Percentiles rank a stretch among this genome's conserved stretches.
Evolutionary conservation across 352 stramenopile species (phyloP).

Genomic region (Pythium aristosporum): DNA sequence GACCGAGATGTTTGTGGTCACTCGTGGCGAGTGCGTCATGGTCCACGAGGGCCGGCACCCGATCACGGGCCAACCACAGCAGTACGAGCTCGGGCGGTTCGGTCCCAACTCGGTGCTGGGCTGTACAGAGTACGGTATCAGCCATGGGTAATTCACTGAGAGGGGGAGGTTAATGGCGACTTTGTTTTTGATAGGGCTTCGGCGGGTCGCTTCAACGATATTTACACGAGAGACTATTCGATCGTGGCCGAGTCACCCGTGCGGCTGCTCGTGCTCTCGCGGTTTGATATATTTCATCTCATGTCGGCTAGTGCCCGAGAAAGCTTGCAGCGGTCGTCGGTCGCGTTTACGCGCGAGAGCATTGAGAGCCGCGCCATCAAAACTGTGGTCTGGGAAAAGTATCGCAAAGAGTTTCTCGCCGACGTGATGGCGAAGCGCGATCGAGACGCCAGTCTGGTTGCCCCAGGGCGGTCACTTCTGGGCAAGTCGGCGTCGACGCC

Average conservation of each 20-base stretch:
- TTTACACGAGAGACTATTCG: slow-evolving; percentile 74
- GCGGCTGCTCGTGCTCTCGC: slow-evolving; percentile 77
- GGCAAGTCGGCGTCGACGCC: slow-evolving; percentile 35
- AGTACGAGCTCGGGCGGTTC: slow-evolving; percentile 70
- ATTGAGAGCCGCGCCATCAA: slow-evolving; percentile 74
- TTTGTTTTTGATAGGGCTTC: slow-evolving; percentile 43
- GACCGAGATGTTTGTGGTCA: slow-evolving; percentile 73
- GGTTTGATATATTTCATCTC: slow-evolving; percentile 84
- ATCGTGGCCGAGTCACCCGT: slow-evolving; percentile 73
- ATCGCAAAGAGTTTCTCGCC: slow-evolving; percentile 60
- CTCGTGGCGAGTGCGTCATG: slow-evolving; percentile 70
- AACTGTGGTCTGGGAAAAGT: slow-evolving; percentile 75
- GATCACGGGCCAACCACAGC: slow-evolving; percentile 53
- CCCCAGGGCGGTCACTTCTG: slow-evolving; percentile 26
- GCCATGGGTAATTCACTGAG: neutral
- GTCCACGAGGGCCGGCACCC: slow-evolving; percentile 78
- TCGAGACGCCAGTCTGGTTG: slow-evolving; percentile 1
- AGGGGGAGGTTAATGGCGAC: neutral
- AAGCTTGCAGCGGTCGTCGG: slow-evolving; percentile 65
- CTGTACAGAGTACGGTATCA: slow-evolving; percentile 68
- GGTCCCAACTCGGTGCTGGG: slow-evolving; percentile 74
- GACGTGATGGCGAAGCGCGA: slow-evolving; percentile 38
- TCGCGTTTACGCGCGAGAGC: slow-evolving; percentile 56
- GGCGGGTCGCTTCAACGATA: slow-evolving; percentile 81
- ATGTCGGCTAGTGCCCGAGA: slow-evolving; percentile 66